A percentile compares a stretch with the other conserved stretches of the same genome.
Evolutionary conservation across 805 yeast genomes (phyloP).

Genomic region (Barnettozyma vustinii): DNA sequence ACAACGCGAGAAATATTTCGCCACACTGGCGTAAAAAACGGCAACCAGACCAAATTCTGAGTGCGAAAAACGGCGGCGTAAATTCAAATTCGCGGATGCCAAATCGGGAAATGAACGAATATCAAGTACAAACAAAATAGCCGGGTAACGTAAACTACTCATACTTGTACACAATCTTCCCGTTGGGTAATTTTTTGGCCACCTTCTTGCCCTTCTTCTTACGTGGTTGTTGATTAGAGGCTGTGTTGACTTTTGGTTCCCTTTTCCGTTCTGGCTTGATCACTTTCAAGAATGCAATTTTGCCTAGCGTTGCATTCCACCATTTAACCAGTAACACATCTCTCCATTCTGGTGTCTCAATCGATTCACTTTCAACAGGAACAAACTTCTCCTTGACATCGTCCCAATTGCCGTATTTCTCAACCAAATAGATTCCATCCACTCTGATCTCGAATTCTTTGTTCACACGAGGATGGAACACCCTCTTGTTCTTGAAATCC

Average conservation of each 20-base stretch:
- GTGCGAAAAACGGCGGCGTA: not conserved
- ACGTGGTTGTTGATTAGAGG: conserved; percentile 24
- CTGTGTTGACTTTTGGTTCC: conserved; percentile 8
- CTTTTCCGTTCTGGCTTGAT: conserved; percentile 8
- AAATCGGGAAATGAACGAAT: not conserved
- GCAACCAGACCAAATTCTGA: not conserved
- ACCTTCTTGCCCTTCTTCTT: conserved; percentile 37
- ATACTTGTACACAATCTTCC: conserved; percentile 42
- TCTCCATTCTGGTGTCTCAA: conserved; percentile 41
- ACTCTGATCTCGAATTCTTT: conserved; percentile 50
- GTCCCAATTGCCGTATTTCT: conserved; percentile 27
- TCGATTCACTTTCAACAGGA: conserved; percentile 41
- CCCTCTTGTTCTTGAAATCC: conserved; percentile 15
- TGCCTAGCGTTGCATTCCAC: conserved; percentile 44
- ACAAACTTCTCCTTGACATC: conserved; percentile 34
- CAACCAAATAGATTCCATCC: conserved; percentile 54
- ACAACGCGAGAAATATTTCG: not conserved
- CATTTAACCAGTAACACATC: conserved; percentile 42
- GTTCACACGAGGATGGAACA: conserved; percentile 29
- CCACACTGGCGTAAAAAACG: not conserved
- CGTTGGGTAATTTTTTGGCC: conserved; percentile 47
- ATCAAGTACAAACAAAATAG: too few relatives aligned
- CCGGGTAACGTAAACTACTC: not conserved
- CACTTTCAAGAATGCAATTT: conserved; percentile 13
- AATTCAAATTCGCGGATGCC: not conserved